These are phyloP conservation scores for Ustilago esculenta DNA, from an alignment of 1,284 basidiomycete species.

Conservation along the genomic window DNA sequence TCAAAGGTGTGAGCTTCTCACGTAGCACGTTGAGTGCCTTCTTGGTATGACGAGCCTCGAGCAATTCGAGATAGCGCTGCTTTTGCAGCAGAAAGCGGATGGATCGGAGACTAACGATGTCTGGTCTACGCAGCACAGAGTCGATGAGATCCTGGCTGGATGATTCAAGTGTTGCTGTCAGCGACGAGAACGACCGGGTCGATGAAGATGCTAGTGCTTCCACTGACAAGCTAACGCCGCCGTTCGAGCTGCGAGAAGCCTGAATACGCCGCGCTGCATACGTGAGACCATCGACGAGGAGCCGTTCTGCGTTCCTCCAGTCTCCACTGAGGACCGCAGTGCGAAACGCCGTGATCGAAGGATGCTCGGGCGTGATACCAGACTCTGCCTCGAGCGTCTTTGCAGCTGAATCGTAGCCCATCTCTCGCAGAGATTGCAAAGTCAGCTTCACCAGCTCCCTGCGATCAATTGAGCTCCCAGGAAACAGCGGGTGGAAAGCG, in stretches of 20 bases:
- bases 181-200: conserved; percentile 6
- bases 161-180: conserved; percentile 9
- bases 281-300: conserved; percentile 71
- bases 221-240: background rate
- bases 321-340: conserved; percentile 81
- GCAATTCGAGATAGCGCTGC: conserved; percentile 95
- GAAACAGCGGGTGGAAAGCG: conserved; percentile 28
- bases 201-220: conserved; percentile 22
- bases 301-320: conserved; percentile 82
- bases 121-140: conserved; percentile 48
- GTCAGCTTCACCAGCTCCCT: conserved; percentile 91
- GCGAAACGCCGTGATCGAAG: conserved; percentile 82
- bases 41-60: conserved; percentile 83
- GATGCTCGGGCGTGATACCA: conserved; percentile 84
- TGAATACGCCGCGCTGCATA: conserved; percentile 42
- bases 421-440: conserved; percentile 88
- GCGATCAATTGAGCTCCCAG: conserved; percentile 70
- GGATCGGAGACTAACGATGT: conserved; percentile 67
- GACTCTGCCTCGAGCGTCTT: conserved; percentile 89
- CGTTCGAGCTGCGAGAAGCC: conserved; percentile 11
- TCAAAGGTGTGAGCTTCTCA: conserved; percentile 80
- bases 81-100: conserved; percentile 86
- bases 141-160: conserved; percentile 38
- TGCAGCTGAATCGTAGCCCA: conserved; percentile 93
- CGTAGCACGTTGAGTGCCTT: conserved; percentile 85